Evolutionary conservation across 2,329 filamentous ascomycete genomes (phyloP).

Genomic region (Lojkania enalia): DNA sequence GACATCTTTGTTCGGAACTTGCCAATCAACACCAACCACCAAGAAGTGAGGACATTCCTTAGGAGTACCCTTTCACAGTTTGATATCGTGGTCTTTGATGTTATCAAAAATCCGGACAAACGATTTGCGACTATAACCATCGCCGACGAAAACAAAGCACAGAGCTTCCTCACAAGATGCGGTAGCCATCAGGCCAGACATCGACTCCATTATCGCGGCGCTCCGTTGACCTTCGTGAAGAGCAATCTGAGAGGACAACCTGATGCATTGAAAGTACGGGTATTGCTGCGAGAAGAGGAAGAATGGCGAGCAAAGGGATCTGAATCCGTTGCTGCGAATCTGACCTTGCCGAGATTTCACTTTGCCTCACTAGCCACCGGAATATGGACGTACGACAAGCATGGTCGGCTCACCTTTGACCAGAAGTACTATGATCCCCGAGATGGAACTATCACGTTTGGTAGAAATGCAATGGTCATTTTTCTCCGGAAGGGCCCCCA

Average conservation of each 20-base stretch:
- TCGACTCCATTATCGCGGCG: slow-evolving; percentile 12
- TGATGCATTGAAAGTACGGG: slow-evolving; percentile 26
- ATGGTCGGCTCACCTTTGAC: slow-evolving; percentile 43
- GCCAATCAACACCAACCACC: slow-evolving; percentile 46
- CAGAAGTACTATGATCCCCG: slow-evolving; percentile 47
- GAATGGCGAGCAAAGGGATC: slow-evolving; percentile 18
- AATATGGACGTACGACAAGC: slow-evolving; percentile 46
- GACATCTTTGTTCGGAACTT: slow-evolving; percentile 38
- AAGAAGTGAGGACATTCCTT: slow-evolving; percentile 49
- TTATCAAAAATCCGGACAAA: slow-evolving; percentile 44
- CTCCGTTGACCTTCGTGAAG: slow-evolving; percentile 16
- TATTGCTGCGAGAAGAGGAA: slow-evolving; percentile 28
- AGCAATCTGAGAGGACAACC: slow-evolving; percentile 28
- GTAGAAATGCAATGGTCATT: slow-evolving; percentile 33
- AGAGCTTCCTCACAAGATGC: slow-evolving; percentile 48
- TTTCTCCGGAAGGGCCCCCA: slow-evolving; percentile 16
- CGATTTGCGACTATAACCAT: slow-evolving; percentile 53
- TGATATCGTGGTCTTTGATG: slow-evolving; percentile 48
- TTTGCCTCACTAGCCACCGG: slow-evolving; percentile 42
- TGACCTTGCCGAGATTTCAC: slow-evolving; percentile 26
- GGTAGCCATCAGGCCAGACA: slow-evolving; percentile 18
- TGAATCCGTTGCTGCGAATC: slow-evolving; percentile 14
- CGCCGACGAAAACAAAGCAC: slow-evolving; percentile 43
- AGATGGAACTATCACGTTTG: slow-evolving; percentile 45
- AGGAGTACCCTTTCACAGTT: slow-evolving; percentile 43